Evolutionary conservation across 78 protist species (phyloP), one percentile per base, ranked within the genome.

Genomic region (Dictyostelium purpureum): DNA sequence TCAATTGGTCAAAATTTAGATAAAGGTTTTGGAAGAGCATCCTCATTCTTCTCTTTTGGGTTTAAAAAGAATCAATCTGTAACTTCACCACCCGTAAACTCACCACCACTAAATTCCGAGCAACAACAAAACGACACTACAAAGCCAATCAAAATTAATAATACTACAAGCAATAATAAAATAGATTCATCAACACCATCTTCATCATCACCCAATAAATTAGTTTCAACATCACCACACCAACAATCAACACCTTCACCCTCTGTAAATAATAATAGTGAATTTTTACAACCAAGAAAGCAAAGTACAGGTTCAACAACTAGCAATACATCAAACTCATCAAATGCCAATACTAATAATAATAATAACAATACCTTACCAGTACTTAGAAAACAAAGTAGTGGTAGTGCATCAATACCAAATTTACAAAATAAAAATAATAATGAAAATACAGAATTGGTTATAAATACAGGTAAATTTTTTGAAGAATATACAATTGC

Each of bases 1-100:
- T 81, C 89, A 9, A 31, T 81, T 9, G 88, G 88, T 21, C 77
- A 65, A 65, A 70, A 54, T 66, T 79, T 81, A 24, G 90, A 83
- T 73, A 71, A 54, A 43, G 74, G 71, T 37, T 56, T 71, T 26
- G 79, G 63, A 10, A 83, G 81, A 83, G 90, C 90, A 40, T 83
- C 90, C 1, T 83, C 90, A 10, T 83, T 83, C 14, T 83, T 83
- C 31, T 47, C 59, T 24, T 83, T 83, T 54, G 90, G 76, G 12
- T 42, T 71, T 54, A 83, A 83, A 43, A 81, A 81, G 69, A 54
- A 54, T 59, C 43, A 71, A 71, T 42, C 43, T 45, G 31, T 40
- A 40, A 35, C 43, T 4, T 26, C 63, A 76, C 26, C 75, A 1
- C 26, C 52, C 31, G 42, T 40, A 26, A 59, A 59, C 6, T 47